These are phyloP conservation scores for Cladosporium sphaerospermum DNA, from an alignment of 2,329 filamentous ascomycete species.

Conservation along the genomic window DNA sequence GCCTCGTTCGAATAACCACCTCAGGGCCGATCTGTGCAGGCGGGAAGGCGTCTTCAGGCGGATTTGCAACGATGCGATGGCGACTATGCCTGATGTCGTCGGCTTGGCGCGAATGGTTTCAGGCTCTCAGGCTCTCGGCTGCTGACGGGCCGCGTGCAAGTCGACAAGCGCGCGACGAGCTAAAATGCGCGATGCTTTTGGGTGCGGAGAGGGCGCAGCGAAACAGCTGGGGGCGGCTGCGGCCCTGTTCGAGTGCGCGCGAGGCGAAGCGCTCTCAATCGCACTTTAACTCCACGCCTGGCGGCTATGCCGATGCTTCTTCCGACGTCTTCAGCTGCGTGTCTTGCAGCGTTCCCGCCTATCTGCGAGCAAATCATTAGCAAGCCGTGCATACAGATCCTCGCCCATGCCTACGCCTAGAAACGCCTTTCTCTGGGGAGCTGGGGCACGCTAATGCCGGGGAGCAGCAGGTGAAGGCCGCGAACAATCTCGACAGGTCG, in stretches of 20 bases:
- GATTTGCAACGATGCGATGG: not conserved
- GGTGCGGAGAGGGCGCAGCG: not conserved
- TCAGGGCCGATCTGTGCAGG: not conserved
- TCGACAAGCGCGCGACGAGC: slow-evolving; percentile 3
- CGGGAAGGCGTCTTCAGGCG: not conserved
- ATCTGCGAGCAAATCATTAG: too few relatives aligned
- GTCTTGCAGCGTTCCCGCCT: not conserved
- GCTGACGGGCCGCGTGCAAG: slow-evolving; percentile 1
- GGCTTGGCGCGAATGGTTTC: slow-evolving; percentile 6
- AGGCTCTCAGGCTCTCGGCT: not conserved
- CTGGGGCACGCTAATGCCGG: not conserved
- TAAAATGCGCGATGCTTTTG: slow-evolving; percentile 6
- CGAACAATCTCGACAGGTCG: not conserved
- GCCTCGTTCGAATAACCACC: not conserved
- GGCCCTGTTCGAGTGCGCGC: not conserved
- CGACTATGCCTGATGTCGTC: not conserved
- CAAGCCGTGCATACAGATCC: not conserved
- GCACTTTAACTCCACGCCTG: slow-evolving; percentile 6
- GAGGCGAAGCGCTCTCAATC: not conserved
- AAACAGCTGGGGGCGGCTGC: not conserved
- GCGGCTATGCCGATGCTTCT: not conserved
- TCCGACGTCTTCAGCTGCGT: not conserved
- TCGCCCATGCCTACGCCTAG: not conserved
- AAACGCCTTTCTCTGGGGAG: not conserved
- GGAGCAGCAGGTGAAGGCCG: not conserved